phyloP scores from a whole-genome alignment of 1,284 basidiomycete genomes.

The Paramarasmius palmivorus region DNA sequence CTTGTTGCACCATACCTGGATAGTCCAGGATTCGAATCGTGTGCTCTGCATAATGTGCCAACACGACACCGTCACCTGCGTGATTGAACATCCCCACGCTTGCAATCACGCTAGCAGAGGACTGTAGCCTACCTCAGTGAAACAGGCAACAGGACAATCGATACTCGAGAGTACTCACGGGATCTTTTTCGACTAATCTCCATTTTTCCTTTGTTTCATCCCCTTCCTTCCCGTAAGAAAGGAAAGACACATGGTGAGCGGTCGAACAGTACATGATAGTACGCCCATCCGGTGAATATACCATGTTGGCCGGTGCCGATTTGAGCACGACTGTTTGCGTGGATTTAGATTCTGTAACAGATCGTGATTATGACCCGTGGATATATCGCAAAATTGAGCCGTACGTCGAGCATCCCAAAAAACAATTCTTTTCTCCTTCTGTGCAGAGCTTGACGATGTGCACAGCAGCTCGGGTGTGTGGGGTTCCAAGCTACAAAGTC shows the following conservation, averaged over 20 bases:
- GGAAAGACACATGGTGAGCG: constrained; percentile 55
- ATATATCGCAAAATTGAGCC: constrained; percentile 19
- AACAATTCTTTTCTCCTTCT: constrained; percentile 68
- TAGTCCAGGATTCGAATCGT: constrained; percentile 67
- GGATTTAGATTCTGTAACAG: constrained; percentile 59
- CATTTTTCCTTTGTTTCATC: constrained; percentile 64
- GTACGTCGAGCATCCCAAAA: constrained; percentile 84
- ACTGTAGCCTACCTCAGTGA: too few relatives aligned
- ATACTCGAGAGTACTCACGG: too few relatives aligned
- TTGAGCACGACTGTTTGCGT: constrained; percentile 60
- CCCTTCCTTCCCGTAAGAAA: constrained; percentile 52
- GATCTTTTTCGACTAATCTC: constrained; percentile 52
- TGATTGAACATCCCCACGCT: constrained; percentile 68
- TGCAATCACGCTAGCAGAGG: constrained; percentile 33
- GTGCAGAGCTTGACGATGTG: constrained; percentile 52
- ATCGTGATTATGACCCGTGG: constrained; percentile 12
- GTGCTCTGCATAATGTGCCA: constrained; percentile 62
- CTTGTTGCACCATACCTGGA: constrained; percentile 55
- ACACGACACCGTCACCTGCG: constrained; percentile 64
- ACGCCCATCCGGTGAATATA: constrained; percentile 71
- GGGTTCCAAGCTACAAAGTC: constrained; percentile 82
- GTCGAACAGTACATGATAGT: constrained; percentile 63
- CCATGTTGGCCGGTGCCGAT: constrained; percentile 58
- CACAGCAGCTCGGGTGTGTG: constrained; percentile 79
- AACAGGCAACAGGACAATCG: too few relatives aligned